A percentile compares a stretch with the other conserved stretches of the same genome.
These are phyloP conservation scores for Penicillium diatomitis DNA, from an alignment of 495 filamentous ascomycete species.

Conservation along the genomic window DNA sequence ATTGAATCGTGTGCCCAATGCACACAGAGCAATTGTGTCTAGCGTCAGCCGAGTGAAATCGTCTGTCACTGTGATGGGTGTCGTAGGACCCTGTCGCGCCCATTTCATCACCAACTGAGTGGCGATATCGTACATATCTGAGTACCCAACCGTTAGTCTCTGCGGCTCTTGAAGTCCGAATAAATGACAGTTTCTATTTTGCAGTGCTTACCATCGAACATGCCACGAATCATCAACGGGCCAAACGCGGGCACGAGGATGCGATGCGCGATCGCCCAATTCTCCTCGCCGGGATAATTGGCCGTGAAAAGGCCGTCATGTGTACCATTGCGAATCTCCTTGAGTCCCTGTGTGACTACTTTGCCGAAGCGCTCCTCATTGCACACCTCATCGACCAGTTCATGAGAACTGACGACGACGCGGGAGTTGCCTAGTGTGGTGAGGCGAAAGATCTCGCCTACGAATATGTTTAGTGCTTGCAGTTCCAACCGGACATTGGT, in stretches of 20 bases:
- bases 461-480: not conserved
- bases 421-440: constrained; percentile 16
- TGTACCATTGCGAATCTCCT: constrained; percentile 48
- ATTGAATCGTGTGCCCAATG: constrained; percentile 71
- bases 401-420: constrained; percentile 39
- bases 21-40: constrained; percentile 62
- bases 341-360: constrained; percentile 32
- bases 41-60: constrained; percentile 70
- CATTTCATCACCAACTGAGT: constrained; percentile 66
- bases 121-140: constrained; percentile 67
- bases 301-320: constrained; percentile 67
- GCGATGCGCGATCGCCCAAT: constrained; percentile 67
- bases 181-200: not conserved
- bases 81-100: constrained; percentile 52
- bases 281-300: constrained; percentile 44
- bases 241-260: constrained; percentile 60
- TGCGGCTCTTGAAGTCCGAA: too few species aligned
- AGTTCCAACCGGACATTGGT: too few species aligned
- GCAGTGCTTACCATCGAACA: constrained; percentile 46
- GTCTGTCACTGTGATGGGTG: constrained; percentile 51
- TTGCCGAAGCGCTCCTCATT: constrained; percentile 62
- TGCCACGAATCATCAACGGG: constrained; percentile 54
- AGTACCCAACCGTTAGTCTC: too few species aligned
- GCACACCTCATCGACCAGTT: constrained; percentile 55
- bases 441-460: constrained; percentile 48